These are phyloP conservation scores for Stylosanthes scabra DNA, from an alignment of 331 rosid species.

Conservation along the genomic window DNA sequence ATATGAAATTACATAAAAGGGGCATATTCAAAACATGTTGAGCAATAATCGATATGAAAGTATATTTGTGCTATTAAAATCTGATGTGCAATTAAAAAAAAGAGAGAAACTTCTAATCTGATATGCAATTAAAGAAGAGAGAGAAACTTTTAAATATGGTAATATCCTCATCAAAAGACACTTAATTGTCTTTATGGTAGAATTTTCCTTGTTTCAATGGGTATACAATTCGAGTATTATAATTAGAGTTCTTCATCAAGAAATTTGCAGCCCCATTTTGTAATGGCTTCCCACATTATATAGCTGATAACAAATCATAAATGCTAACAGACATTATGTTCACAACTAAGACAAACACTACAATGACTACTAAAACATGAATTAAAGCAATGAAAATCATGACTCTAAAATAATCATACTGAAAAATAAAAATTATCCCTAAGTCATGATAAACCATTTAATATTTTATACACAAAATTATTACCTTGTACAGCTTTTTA, in stretches of 20 bases:
- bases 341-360: conserved; percentile 4
- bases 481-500: conserved; percentile 1
- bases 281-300: neutral
- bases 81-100: too few relatives aligned
- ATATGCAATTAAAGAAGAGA: too few relatives aligned
- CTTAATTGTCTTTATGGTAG: too few relatives aligned
- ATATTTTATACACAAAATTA: neutral
- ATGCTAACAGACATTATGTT: neutral
- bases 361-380: conserved; percentile 12
- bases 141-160: too few relatives aligned
- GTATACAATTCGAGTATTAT: neutral
- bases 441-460: neutral
- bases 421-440: conserved; percentile 1
- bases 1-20: conserved; percentile 12
- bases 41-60: conserved; percentile 5
- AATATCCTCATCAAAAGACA: too few relatives aligned
- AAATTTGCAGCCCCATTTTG: conserved; percentile 1
- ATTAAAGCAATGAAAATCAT: neutral
- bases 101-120: too few relatives aligned
- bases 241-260: neutral
- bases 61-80: too few relatives aligned
- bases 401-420: neutral
- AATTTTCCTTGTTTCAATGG: too few relatives aligned
- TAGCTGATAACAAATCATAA: conserved; percentile 21
- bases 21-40: conserved; percentile 9